Conservation (phyloP, 2,329 filamentous ascomycete species). For the Fusarium sp. region DNA sequence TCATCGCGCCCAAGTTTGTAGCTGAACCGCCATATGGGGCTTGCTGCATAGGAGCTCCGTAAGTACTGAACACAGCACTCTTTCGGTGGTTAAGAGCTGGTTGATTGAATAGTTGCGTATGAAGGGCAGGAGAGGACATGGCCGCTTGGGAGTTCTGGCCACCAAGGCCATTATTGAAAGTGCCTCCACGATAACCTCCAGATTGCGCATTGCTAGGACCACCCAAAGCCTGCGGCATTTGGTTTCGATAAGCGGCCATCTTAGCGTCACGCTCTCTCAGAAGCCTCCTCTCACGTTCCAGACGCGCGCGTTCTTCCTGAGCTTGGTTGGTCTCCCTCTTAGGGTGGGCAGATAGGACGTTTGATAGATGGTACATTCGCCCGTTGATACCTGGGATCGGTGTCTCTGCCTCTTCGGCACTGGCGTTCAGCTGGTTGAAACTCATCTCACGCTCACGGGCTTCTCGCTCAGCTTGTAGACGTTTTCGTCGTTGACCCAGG, state of each 20-base stretch:
- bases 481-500: conserved; percentile 78
- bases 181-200: conserved; percentile 63
- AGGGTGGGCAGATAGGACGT: conserved; percentile 64
- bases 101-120: conserved; percentile 42
- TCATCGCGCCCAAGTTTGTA: conserved; percentile 35
- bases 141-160: conserved; percentile 49
- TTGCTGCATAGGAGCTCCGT: conserved; percentile 45
- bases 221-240: conserved; percentile 60
- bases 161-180: conserved; percentile 66
- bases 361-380: conserved; percentile 66
- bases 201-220: conserved; percentile 49
- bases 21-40: conserved; percentile 44
- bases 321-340: conserved; percentile 54
- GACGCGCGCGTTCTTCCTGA: conserved; percentile 55
- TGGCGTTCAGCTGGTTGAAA: conserved; percentile 46
- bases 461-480: conserved; percentile 77
- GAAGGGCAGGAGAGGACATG: conserved; percentile 45
- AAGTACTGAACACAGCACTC: conserved; percentile 49
- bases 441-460: conserved; percentile 69
- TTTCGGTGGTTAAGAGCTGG: conserved; percentile 44
- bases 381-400: conserved; percentile 38
- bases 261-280: conserved; percentile 60
- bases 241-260: conserved; percentile 60
- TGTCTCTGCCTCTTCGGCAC: conserved; percentile 11
- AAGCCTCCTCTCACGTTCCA: conserved; percentile 56